Base-by-base conservation (phyloP, 768 basidiomycete species). In the Pleurotus cornucopiae region DNA sequence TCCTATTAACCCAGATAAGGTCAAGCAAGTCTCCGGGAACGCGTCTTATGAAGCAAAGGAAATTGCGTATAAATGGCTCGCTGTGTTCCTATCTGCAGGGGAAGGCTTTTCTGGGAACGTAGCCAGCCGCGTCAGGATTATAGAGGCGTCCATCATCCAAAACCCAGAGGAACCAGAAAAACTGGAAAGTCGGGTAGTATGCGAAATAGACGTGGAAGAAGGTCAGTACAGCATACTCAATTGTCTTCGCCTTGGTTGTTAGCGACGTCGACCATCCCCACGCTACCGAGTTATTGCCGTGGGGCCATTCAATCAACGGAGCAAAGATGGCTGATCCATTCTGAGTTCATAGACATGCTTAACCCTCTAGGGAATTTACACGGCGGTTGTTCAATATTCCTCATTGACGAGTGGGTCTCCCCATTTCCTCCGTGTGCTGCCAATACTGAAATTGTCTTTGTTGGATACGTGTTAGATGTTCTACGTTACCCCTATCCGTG, bases 331-430 rank as follows among this genome's bases (percentile, higher is more conserved):
- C 21, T 48, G n/a, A 13, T 4, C 25, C 5, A 14, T 14, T 39
- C 48, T 25, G 18, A 3, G 16, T 1, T 12, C 4, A 20, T 49
- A 84, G 83, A 84, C 58, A 84, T 85, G 82, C 49, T 84, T 6
- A 84, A 84, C 57, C 71, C 69, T 16, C 60, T 47, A 3, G 73
- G 73, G n/a, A 73, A 64, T 41, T 60, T 85, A 1, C 84, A 85
- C 46, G 83, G 83, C 23, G 82, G 76, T 16, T 85, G 83, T 59
- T 72, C 77, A 2, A 82, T 79, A 0, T 73, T 77, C 52, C 65
- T 85, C 3, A 74, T 84, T 40, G 83, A 85, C 65, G 60, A 75
- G 83, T 79, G 45, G 25, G 76, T 71, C 14, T 14, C 46, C 26
- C 52, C 23, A n/a, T 48, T 5, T 9, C 45, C 23, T 25, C 2